Conservation (phyloP, 2,329 filamentous ascomycete species). For the Pyrenochaeta sp. region DNA sequence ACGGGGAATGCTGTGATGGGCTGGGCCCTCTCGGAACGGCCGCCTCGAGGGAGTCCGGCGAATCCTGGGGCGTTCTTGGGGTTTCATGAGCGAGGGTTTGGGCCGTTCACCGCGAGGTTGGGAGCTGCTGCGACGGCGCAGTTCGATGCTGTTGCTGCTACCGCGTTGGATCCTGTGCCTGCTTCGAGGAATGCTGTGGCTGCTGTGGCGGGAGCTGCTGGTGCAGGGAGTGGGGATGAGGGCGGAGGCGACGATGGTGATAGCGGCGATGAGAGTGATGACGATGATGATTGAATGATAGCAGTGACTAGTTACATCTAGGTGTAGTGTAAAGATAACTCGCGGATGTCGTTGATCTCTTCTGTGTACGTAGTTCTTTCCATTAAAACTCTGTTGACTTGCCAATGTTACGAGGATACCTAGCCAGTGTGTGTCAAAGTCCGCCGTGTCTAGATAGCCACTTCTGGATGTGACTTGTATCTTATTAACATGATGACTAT, state of each 20-base stretch:
- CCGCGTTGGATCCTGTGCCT: constrained; percentile 5
- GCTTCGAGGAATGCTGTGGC: constrained; percentile 5
- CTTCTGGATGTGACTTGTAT: no score
- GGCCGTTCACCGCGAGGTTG: constrained; percentile 11
- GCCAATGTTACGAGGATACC: no score
- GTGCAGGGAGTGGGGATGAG: constrained; percentile 9
- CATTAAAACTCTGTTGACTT: no score
- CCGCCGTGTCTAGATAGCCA: no score
- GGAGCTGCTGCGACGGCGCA: constrained; percentile 6
- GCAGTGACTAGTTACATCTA: no score
- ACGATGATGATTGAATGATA: no score
- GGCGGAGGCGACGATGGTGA: constrained; percentile 6
- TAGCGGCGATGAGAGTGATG: constrained; percentile 28
- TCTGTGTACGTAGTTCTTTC: no score
- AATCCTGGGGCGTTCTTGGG: constrained; percentile 15
- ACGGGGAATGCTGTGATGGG: constrained; percentile 21
- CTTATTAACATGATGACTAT: no score
- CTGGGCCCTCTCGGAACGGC: constrained; percentile 18
- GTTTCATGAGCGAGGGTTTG: constrained; percentile 20
- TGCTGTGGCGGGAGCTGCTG: constrained; percentile 4
- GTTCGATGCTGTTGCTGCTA: constrained; percentile 13
- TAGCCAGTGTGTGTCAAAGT: no score
- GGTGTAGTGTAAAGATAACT: no score
- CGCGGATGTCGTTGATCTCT: no score
- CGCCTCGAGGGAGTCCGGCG: constrained; percentile 8